These are phyloP conservation scores for Microbotryomycetes sp. DNA, from an alignment of 1,284 basidiomycete species.

Conservation along the genomic window DNA sequence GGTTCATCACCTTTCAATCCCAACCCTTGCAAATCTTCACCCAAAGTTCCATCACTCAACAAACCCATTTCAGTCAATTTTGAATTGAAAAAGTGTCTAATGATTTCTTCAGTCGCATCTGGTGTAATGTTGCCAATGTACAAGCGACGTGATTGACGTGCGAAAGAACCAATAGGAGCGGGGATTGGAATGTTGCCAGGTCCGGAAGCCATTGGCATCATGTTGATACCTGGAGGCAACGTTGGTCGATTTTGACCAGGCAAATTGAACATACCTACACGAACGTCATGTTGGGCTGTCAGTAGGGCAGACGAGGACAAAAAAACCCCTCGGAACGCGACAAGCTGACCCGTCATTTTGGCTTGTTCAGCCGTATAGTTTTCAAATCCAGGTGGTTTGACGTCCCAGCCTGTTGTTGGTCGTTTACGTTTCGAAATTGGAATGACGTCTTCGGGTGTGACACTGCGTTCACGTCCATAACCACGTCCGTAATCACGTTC, in stretches of 20 bases:
- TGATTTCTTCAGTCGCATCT: conserved; percentile 80
- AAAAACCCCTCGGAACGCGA: neutral
- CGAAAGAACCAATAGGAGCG: conserved; percentile 42
- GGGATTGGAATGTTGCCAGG: conserved; percentile 24
- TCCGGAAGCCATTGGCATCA: conserved; percentile 34
- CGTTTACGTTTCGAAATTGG: conserved; percentile 79
- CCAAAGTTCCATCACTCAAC: conserved; percentile 50
- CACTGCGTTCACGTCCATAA: too few relatives aligned
- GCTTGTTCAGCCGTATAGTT: conserved; percentile 90
- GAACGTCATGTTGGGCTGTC: too few relatives aligned
- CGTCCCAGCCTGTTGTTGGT: conserved; percentile 90
- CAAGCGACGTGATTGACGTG: conserved; percentile 84
- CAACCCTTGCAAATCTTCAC: conserved; percentile 29
- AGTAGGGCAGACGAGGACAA: neutral
- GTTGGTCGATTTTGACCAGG: conserved; percentile 85
- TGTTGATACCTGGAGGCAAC: conserved; percentile 58
- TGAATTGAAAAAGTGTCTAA: conserved; percentile 87
- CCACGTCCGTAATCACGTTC: conserved; percentile 67
- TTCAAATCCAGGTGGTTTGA: conserved; percentile 90
- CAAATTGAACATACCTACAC: conserved; percentile 78
- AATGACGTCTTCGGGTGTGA: conserved; percentile 78
- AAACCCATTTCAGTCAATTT: conserved; percentile 72
- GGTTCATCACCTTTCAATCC: conserved; percentile 46
- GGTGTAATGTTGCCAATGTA: conserved; percentile 94
- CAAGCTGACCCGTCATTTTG: conserved; percentile 77